Conservation (phyloP, 192 early-diverging fungal genomes). For the Dimargaris cristalligena region DNA sequence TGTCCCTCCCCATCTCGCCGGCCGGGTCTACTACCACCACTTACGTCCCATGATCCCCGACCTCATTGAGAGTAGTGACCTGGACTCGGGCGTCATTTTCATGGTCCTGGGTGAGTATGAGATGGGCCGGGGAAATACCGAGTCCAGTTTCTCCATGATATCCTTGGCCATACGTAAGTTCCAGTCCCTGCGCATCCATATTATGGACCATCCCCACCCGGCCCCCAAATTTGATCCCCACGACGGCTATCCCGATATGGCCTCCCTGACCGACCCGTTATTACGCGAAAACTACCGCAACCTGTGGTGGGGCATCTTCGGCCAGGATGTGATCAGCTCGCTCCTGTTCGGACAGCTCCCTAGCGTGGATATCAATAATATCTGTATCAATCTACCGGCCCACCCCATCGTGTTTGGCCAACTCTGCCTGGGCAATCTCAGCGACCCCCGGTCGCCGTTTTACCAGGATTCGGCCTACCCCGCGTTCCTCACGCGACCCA, state of each 20-base stretch:
- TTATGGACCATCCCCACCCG: constrained; percentile 9
- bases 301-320: not conserved
- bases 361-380: not conserved
- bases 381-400: not conserved
- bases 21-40: not conserved
- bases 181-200: not conserved
- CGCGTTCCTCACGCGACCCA: not conserved
- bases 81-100: not conserved
- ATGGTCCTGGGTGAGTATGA: constrained; percentile 5
- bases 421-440: not conserved
- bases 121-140: not conserved
- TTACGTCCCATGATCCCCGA: not conserved
- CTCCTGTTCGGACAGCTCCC: constrained; percentile 6
- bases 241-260: not conserved
- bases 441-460: constrained; percentile 1
- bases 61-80: not conserved
- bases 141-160: not conserved
- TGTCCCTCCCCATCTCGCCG: not conserved
- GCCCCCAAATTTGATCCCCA: not conserved
- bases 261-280: not conserved
- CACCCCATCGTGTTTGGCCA: too few relatives aligned
- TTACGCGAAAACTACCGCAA: constrained; percentile 5
- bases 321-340: not conserved
- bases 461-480: not conserved
- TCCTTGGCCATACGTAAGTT: not conserved